Percentiles rank a stretch among this genome's conserved stretches.
These are phyloP conservation scores for Jaapia argillacea DNA, from an alignment of 768 basidiomycete species.

Conservation along the genomic window DNA sequence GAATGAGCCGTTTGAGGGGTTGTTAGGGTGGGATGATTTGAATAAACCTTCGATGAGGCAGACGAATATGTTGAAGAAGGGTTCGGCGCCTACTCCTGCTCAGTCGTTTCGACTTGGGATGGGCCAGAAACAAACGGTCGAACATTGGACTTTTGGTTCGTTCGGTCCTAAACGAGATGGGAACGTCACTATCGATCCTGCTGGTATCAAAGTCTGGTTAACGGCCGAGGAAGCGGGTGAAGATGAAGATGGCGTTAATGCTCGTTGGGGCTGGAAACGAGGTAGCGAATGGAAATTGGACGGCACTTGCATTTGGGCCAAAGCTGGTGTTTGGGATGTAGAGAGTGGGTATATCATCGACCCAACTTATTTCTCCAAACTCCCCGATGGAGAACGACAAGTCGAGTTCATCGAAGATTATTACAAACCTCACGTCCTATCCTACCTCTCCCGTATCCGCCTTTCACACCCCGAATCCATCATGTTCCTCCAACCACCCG, in stretches of 20 bases:
- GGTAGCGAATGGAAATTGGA: constrained; percentile 57
- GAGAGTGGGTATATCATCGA: constrained; percentile 53
- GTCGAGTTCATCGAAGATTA: constrained; percentile 71
- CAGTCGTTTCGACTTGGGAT: constrained; percentile 83
- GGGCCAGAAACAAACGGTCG: constrained; percentile 75
- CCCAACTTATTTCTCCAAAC: constrained; percentile 65
- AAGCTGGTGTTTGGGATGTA: constrained; percentile 84
- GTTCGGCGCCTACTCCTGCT: constrained; percentile 75
- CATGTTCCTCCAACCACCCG: constrained; percentile 85
- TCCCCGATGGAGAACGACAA: constrained; percentile 29
- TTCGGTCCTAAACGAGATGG: constrained; percentile 74
- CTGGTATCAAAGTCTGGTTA: constrained; percentile 76
- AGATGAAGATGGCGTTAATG: constrained; percentile 38
- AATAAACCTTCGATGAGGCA: constrained; percentile 53
- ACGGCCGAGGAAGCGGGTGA: constrained; percentile 43
- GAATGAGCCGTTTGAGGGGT: constrained; percentile 91
- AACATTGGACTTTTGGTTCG: constrained; percentile 70
- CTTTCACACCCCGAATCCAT: constrained; percentile 71
- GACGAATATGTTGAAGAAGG: constrained; percentile 72
- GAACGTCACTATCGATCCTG: constrained; percentile 74
- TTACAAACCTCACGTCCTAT: constrained; percentile 64
- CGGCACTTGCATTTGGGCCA: constrained; percentile 83
- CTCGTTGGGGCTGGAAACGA: constrained; percentile 80
- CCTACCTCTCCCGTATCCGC: constrained; percentile 50
- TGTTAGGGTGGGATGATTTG: constrained; percentile 64